Evolutionary conservation across 1,284 basidiomycete species (phyloP).

Genomic region (Trichosporon sp.): DNA sequence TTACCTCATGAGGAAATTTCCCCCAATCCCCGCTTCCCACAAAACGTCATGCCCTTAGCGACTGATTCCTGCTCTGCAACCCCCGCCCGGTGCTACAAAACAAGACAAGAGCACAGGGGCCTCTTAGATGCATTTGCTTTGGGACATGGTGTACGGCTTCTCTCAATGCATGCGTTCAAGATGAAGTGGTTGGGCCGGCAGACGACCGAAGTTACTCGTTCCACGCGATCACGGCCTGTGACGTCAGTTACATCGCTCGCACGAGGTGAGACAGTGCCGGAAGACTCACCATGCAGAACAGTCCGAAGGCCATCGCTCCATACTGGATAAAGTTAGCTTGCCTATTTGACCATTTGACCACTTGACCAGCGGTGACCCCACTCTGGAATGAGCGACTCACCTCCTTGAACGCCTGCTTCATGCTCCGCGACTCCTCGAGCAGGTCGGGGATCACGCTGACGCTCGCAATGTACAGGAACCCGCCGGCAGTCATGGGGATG

Average conservation of each 20-base stretch:
- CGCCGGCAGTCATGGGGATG: conserved; percentile 78
- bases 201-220: conserved; percentile 62
- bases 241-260: background rate
- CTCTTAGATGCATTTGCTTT: background rate
- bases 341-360: background rate
- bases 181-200: background rate
- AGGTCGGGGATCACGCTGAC: conserved; percentile 83
- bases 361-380: conserved; percentile 3
- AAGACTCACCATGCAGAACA: conserved; percentile 69
- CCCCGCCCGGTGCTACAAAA: background rate
- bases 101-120: background rate
- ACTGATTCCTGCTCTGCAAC: background rate
- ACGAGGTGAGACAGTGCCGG: background rate
- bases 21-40: background rate
- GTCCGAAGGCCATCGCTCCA: conserved; percentile 79
- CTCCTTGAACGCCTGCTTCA: conserved; percentile 77
- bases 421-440: conserved; percentile 77
- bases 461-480: conserved; percentile 83
- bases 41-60: background rate
- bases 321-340: conserved; percentile 56
- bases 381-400: conserved; percentile 48
- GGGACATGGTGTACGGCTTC: background rate
- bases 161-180: conserved; percentile 6
- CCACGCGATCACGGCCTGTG: conserved; percentile 54
- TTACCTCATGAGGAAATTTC: conserved; percentile 3